Evolutionary conservation across 202 grass and related monocot genomes (phyloP).

Genomic region (Digitaria exilis): DNA sequence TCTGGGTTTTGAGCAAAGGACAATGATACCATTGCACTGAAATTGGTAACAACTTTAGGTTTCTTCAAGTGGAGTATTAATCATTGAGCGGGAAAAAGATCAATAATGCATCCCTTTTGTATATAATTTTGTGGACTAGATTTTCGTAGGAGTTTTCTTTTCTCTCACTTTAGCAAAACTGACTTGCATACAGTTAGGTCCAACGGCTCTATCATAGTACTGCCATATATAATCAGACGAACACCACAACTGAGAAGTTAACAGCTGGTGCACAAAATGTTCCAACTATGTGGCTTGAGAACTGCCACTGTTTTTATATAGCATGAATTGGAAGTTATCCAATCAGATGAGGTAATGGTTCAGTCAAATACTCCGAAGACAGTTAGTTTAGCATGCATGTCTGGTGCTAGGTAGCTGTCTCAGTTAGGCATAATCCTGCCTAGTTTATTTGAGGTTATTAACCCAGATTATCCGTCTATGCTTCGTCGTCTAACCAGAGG

Average conservation of each 20-base stretch:
- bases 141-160: not conserved
- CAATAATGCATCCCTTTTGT: not conserved
- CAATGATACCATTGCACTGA: not conserved
- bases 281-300: slow-evolving; percentile 22
- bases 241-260: not conserved
- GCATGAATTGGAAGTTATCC: slow-evolving; percentile 1
- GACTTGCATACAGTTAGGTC: slow-evolving; percentile 39
- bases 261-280: slow-evolving; percentile 12
- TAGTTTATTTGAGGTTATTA: slow-evolving; percentile 29
- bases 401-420: slow-evolving; percentile 50
- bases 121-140: not conserved
- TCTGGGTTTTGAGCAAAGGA: not conserved
- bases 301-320: not conserved
- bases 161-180: not conserved
- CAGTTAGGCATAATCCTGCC: slow-evolving; percentile 23
- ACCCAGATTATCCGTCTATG: slow-evolving; percentile 26
- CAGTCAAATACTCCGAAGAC: not conserved
- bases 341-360: slow-evolving; percentile 32
- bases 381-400: slow-evolving; percentile 27
- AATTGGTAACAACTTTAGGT: slow-evolving; percentile 15
- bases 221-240: not conserved
- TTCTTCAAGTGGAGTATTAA: slow-evolving; percentile 11
- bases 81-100: not conserved
- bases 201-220: slow-evolving; percentile 28
- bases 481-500: slow-evolving; percentile 24